These are phyloP conservation scores for Hydnum rufescens DNA, from an alignment of 768 basidiomycete genomes.

Conservation along the genomic window DNA sequence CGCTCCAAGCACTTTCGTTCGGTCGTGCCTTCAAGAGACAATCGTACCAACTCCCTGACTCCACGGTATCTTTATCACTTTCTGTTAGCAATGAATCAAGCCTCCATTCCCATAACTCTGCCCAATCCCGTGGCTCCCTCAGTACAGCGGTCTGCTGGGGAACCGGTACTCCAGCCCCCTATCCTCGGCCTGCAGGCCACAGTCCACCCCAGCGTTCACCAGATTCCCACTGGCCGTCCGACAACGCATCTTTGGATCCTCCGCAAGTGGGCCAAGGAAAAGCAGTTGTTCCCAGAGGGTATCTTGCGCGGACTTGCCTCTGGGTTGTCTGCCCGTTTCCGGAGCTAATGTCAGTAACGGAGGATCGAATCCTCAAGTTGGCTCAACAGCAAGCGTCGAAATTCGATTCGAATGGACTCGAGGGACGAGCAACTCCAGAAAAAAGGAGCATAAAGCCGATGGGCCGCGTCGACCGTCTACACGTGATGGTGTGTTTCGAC, in stretches of 20 bases:
- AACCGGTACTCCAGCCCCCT: conserved; percentile 20
- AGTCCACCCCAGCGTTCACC: conserved; percentile 28
- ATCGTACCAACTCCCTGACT: too few species aligned
- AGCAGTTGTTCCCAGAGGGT: conserved; percentile 26
- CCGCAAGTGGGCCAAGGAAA: conserved; percentile 50
- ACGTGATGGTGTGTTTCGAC: background rate
- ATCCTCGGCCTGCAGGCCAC: conserved; percentile 53
- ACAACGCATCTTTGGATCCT: conserved; percentile 57
- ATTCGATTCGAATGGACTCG: conserved; percentile 67
- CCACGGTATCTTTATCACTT: too few species aligned
- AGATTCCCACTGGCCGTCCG: conserved; percentile 22
- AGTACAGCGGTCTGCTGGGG: background rate
- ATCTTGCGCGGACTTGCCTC: background rate
- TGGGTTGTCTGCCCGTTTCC: background rate
- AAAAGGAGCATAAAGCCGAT: conserved; percentile 12
- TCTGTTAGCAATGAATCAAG: too few species aligned
- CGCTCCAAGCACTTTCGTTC: too few species aligned
- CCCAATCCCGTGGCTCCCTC: background rate
- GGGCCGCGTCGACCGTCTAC: background rate
- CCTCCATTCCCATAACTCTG: too few species aligned
- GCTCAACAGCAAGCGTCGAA: conserved; percentile 27
- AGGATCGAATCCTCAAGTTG: background rate
- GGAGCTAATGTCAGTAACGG: background rate
- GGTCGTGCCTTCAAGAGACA: too few species aligned
- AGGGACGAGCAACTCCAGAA: conserved; percentile 21